A percentile compares a stretch with the other conserved stretches of the same genome.
These are phyloP conservation scores for Cardamine chenopodiifolia DNA, from an alignment of 345 rosid genomes.

Conservation along the genomic window DNA sequence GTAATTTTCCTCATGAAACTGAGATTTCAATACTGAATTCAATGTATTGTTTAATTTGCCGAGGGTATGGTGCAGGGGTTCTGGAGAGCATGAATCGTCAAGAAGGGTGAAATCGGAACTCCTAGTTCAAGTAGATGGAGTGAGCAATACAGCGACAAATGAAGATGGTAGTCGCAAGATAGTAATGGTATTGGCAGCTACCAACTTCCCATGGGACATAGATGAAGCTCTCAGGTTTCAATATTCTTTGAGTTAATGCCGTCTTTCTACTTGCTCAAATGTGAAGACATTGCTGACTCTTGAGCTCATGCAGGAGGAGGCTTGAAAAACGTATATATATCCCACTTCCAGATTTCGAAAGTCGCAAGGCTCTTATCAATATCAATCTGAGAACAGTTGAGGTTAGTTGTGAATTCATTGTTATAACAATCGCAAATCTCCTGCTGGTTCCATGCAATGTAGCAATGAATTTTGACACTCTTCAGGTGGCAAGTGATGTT, in stretches of 20 bases:
- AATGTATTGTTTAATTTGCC: conserved; percentile 7
- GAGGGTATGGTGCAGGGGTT: conserved; percentile 58
- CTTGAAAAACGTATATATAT: conserved; percentile 98
- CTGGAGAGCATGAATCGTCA: conserved; percentile 98
- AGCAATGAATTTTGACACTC: background rate
- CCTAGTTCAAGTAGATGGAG: conserved; percentile 99
- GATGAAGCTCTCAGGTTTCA: conserved; percentile 94
- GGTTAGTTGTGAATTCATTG: conserved; percentile 51
- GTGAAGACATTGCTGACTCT: background rate
- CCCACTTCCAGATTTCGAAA: conserved; percentile 97
- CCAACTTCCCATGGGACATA: conserved; percentile 99
- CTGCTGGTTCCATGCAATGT: background rate
- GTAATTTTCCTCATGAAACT: conserved; percentile 48
- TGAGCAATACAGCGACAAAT: conserved; percentile 78
- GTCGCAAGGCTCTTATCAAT: conserved; percentile 94
- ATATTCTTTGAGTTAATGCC: background rate
- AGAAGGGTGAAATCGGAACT: conserved; percentile 99
- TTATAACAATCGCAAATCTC: conserved; percentile 2
- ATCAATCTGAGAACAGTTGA: conserved; percentile 96
- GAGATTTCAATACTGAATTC: background rate
- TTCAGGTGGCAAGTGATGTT: conserved; percentile 87
- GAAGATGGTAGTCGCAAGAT: conserved; percentile 97
- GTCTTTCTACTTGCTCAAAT: background rate
- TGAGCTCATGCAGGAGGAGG: conserved; percentile 75
- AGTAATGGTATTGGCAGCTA: conserved; percentile 99